Conservation (phyloP, 495 filamentous ascomycete species). For the Penicillium macrosclerotiorum region DNA sequence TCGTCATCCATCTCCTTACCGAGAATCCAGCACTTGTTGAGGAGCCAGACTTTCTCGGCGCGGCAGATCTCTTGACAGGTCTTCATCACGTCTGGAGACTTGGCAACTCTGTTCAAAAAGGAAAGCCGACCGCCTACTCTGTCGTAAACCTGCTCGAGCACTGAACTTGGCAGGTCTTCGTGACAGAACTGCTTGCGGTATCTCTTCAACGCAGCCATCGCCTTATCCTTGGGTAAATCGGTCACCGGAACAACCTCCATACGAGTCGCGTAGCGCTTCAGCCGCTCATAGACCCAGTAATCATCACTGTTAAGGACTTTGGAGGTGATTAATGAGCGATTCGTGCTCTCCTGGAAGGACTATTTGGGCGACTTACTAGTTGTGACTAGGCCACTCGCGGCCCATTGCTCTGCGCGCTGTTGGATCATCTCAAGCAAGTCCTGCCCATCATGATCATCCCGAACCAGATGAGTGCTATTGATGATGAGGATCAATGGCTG, state of each 20-base stretch:
- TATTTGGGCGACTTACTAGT: slow-evolving; percentile 42
- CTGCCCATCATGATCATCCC: slow-evolving; percentile 86
- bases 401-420: slow-evolving; percentile 94
- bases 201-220: slow-evolving; percentile 68
- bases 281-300: slow-evolving; percentile 94
- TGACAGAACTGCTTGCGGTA: slow-evolving; percentile 70
- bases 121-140: slow-evolving; percentile 82
- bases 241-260: slow-evolving; percentile 85
- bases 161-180: slow-evolving; percentile 50
- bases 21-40: slow-evolving; percentile 94
- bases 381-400: slow-evolving; percentile 81
- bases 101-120: slow-evolving; percentile 83
- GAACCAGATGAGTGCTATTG: slow-evolving; percentile 84
- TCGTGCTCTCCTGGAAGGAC: no score
- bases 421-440: slow-evolving; percentile 93
- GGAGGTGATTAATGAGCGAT: not conserved
- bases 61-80: slow-evolving; percentile 76
- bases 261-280: slow-evolving; percentile 85
- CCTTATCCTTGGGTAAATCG: slow-evolving; percentile 75
- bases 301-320: slow-evolving; percentile 87
- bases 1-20: slow-evolving; percentile 95
- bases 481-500: slow-evolving; percentile 80
- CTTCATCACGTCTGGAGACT: slow-evolving; percentile 69
- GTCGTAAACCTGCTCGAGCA: slow-evolving; percentile 76
- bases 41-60: slow-evolving; percentile 87